These are phyloP conservation scores for Arthrobotrys entomopaga DNA, from an alignment of 2,329 filamentous ascomycete genomes.

Conservation along the genomic window DNA sequence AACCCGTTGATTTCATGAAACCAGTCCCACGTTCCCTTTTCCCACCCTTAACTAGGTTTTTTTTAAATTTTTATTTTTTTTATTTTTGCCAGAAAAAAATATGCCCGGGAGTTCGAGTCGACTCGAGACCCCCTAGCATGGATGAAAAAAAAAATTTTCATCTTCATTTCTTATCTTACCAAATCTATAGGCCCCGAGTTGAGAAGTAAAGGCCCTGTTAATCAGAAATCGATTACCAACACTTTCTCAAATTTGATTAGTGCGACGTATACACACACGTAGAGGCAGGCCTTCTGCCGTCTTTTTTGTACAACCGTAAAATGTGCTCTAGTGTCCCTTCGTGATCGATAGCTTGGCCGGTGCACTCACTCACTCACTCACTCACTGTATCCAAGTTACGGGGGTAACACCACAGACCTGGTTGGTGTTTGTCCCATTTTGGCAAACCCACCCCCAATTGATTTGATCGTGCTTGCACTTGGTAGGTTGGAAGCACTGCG, in stretches of 20 bases:
- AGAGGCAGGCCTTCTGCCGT: constrained; percentile 9
- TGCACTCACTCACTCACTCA: too few species aligned
- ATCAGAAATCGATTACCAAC: too few species aligned
- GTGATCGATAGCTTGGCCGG: not conserved
- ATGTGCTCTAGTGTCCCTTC: constrained; percentile 8
- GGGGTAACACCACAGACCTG: constrained; percentile 7
- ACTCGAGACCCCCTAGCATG: not conserved
- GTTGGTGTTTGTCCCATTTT: constrained; percentile 18
- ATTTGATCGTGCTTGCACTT: not conserved
- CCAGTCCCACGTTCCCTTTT: constrained; percentile 4
- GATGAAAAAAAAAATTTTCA: not conserved
- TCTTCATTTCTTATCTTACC: not conserved
- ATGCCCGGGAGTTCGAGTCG: constrained; percentile 4
- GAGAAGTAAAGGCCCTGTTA: too few species aligned
- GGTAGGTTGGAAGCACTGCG: not conserved
- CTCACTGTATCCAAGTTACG: too few species aligned
- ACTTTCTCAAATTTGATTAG: not conserved
- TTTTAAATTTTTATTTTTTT: too few species aligned
- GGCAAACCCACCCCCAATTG: constrained; percentile 3
- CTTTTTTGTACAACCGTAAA: constrained; percentile 18
- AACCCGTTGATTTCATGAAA: constrained; percentile 26
- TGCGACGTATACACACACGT: not conserved
- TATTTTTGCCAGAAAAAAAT: too few species aligned
- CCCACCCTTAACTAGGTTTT: too few species aligned
- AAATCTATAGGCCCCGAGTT: too few species aligned